Base-by-base conservation (phyloP, 257 asterid species). In the Nicotiana attenuata region DNA sequence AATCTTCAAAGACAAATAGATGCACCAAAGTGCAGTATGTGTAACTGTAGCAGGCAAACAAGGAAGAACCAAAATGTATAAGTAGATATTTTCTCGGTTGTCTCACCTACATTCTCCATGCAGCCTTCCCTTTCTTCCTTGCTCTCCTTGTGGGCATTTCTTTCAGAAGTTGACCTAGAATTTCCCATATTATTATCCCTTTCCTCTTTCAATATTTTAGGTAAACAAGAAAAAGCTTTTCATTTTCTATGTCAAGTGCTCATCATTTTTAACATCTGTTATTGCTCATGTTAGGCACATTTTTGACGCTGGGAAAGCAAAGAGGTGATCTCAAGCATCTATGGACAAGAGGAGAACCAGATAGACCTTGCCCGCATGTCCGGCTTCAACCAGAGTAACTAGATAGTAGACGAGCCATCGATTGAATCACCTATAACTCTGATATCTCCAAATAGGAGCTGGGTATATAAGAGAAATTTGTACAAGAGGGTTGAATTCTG, bases 301-400 rank as follows among this genome's bases (percentile, higher is more conserved):
- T 96, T 88, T 88, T 96, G 83, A 68, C 91, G 3, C 52, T 93
- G 80, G 99, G 92, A 35, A 89, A 85, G 88, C 89, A 89, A 91
- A 93, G 93, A 84, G 98, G 99, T 22, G 97, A 93, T 38, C 85
- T 93, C 83, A 89, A 90, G 93, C 91, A 88, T 81, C 81, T 93
- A 10, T 96, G 99, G 99, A 86, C 91, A 15, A 90, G 88, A 80
- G 98, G 98, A 29, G 98, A 93, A 80, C 99, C 99, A 3, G 91
- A 90, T n/a, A 86, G 95, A 53, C 90, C 87, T 55, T 96, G 99
- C 65, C 92, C 90, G 4, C 99, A 96, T 63, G 86, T 94, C 47
- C 96, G 84, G 69, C 97, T 90, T 77, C 88, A 83, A 86, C 73
- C 80, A 47, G 85, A 84, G 35, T 76, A 59, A 38, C 57, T 59